These are phyloP conservation scores for Rubia balearica DNA, from an alignment of 305 asterid genomes.

Conservation along the genomic window DNA sequence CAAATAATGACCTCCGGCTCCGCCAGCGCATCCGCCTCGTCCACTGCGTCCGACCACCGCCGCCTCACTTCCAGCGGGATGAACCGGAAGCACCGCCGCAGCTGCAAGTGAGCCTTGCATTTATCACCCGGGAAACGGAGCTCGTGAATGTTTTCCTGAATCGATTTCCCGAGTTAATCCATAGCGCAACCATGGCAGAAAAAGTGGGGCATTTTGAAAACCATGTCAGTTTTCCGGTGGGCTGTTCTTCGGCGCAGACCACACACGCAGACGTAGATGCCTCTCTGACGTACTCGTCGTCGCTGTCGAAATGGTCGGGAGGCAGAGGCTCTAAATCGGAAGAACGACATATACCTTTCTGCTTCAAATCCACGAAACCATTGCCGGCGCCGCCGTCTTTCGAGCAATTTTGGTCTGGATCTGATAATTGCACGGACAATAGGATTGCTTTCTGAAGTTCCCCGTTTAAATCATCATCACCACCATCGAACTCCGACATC, in stretches of 20 bases:
- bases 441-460: too few relatives aligned
- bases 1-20: conserved; percentile 1
- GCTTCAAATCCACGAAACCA: too few relatives aligned
- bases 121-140: not conserved
- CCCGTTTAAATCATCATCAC: too few relatives aligned
- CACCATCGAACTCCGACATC: too few relatives aligned
- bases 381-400: too few relatives aligned
- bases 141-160: not conserved
- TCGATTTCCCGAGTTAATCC: not conserved
- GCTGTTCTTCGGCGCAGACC: not conserved
- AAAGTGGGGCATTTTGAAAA: not conserved
- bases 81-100: not conserved
- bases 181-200: not conserved
- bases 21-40: not conserved
- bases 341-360: too few relatives aligned
- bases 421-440: too few relatives aligned
- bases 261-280: too few relatives aligned
- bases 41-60: not conserved
- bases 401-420: too few relatives aligned
- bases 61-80: not conserved
- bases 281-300: too few relatives aligned
- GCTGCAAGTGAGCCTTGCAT: not conserved
- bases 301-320: too few relatives aligned
- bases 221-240: not conserved
- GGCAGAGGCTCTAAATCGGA: too few relatives aligned